Percentiles rank a stretch among this genome's conserved stretches.
Conservation (phyloP, 305 asterid species). For the Solanum hybrid region DNA sequence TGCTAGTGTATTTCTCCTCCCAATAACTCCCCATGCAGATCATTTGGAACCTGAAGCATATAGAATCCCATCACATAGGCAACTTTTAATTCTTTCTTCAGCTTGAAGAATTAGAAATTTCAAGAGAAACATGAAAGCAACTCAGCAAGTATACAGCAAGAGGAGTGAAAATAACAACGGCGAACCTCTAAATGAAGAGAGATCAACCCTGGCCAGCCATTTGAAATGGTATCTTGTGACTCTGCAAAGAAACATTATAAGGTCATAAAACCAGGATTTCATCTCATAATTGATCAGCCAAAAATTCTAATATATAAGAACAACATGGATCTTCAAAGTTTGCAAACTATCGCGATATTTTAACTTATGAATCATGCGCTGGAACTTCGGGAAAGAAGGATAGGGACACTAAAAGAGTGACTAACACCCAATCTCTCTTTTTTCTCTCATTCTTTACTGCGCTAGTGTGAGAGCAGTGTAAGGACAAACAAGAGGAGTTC, state of each 20-base stretch:
- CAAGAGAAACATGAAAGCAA: neutral
- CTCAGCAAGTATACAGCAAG: neutral
- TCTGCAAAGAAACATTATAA: slow-evolving; percentile 25
- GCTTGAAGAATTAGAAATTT: slow-evolving; percentile 1
- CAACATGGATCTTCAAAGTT: neutral
- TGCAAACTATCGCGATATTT: neutral
- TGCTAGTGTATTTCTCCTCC: neutral
- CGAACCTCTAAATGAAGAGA: slow-evolving; percentile 78
- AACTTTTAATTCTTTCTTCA: neutral
- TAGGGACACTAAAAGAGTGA: neutral
- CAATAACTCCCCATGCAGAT: neutral
- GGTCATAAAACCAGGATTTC: neutral
- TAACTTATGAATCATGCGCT: neutral
- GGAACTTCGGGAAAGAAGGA: neutral
- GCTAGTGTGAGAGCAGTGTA: neutral
- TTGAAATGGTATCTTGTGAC: slow-evolving; percentile 67
- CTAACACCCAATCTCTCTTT: neutral
- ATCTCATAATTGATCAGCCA: neutral
- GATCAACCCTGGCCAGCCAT: slow-evolving; percentile 84
- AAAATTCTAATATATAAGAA: neutral
- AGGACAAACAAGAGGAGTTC: neutral
- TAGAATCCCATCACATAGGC: neutral
- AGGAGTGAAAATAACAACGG: slow-evolving; percentile 7
- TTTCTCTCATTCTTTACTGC: neutral
- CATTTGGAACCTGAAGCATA: neutral